Evolutionary conservation across 352 stramenopile genomes (phyloP), one percentile per base, ranked within the genome.

Genomic region (Phytopythium chamaehyphon): DNA sequence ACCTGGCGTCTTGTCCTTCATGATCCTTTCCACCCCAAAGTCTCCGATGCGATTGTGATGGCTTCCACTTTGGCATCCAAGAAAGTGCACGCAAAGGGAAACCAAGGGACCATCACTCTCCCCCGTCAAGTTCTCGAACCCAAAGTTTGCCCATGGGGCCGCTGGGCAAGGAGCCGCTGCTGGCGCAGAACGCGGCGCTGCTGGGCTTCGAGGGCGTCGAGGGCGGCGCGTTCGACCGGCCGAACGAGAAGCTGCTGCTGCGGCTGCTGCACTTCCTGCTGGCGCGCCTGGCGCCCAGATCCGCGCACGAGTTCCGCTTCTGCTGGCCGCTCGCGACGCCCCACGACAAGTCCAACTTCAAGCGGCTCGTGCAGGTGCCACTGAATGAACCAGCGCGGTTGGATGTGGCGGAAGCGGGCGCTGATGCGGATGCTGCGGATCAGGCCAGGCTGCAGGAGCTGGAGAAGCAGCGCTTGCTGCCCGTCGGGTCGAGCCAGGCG

Each of bases 291-390:
- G 38, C 51, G 10, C 44, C 61, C 9, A 37, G 38, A 8, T 16
- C 51, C 7, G 46, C 47, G n/a, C 52, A 70, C 61, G 64, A 83
- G 51, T 54, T 86, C 36, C 62, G 64, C 22, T 83, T 73, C 40
- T 86, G 69, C 48, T 86, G 74, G 74, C 69, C 74, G 22, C 59
- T 78, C 38, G 54, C 74, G 26, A 83, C 66, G 5, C 68, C 73
- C 9, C 76, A 84, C 40, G 73, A 83, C 56, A 85, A 85, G 54
- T 67, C 55, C 45, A 81, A 64, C 35, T 83, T 85, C 52, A 83
- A 87, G 60, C 59, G 73, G 12, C 59, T 79, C n/a, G 69, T 76
- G 3, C 72, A 86, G 61, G 75, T 83, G 16, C 12, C n/a, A n/a
- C n/a, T n/a, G n/a, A n/a, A n/a, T n/a, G n/a, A n/a, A n/a, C n/a